Conservation (phyloP, 2,329 filamentous ascomycete species). For the Colletotrichum euphorbiae region DNA sequence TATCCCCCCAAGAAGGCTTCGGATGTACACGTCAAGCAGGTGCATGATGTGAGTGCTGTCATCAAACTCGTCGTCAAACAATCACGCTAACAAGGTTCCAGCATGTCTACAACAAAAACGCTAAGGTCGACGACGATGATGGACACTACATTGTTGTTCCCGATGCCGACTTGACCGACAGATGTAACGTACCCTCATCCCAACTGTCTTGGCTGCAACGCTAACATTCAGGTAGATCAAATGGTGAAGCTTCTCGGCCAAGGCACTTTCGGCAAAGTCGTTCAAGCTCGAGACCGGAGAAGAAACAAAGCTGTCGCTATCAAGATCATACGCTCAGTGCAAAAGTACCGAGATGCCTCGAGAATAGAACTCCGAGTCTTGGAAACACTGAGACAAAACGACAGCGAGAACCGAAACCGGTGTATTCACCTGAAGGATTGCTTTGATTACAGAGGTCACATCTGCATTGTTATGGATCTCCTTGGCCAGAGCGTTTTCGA, state of each 20-base stretch:
- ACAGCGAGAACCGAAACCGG: conserved; percentile 90
- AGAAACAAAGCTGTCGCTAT: conserved; percentile 86
- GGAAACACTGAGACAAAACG: conserved; percentile 91
- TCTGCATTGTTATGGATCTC: conserved; percentile 83
- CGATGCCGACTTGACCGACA: conserved; percentile 85
- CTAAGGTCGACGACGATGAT: conserved; percentile 94
- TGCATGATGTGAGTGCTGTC: conserved; percentile 68
- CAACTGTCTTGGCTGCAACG: conserved; percentile 1
- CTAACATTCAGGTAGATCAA: conserved; percentile 70
- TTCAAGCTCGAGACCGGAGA: conserved; percentile 86
- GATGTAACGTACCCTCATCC: conserved; percentile 73
- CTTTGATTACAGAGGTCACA: conserved; percentile 97
- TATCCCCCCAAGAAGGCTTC: conserved; percentile 91
- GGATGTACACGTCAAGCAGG: conserved; percentile 74
- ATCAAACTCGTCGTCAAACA: neutral
- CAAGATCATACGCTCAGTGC: conserved; percentile 98
- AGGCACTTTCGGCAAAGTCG: conserved; percentile 98
- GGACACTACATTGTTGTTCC: conserved; percentile 96
- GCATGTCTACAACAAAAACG: conserved; percentile 62
- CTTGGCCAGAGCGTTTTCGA: conserved; percentile 98
- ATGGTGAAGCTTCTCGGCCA: conserved; percentile 92
- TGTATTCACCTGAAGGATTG: conserved; percentile 97
- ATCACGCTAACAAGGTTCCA: conserved; percentile 42
- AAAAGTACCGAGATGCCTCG: conserved; percentile 97
- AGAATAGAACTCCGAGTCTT: conserved; percentile 94